Conservation (phyloP, 2,329 filamentous ascomycete species). For the Colletotrichum sansevieriae region DNA sequence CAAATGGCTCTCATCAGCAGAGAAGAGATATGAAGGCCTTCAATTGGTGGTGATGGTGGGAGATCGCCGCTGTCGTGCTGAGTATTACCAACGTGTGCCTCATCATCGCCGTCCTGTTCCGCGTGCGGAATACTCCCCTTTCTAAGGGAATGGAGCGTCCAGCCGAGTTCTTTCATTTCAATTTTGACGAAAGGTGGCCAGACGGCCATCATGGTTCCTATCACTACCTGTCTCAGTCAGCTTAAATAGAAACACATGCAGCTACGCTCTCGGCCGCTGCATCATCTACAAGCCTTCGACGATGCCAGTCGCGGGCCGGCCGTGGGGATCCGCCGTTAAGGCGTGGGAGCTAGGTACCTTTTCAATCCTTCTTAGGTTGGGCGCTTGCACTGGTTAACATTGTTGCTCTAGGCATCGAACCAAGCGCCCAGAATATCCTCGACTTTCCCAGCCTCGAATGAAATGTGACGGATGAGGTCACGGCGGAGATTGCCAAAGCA, state of each 20-base stretch:
- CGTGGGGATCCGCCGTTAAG: too few relatives aligned
- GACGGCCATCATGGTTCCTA: too few relatives aligned
- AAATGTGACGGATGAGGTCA: neutral
- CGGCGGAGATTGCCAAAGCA: too few relatives aligned
- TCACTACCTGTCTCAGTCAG: constrained; percentile 43
- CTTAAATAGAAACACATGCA: too few relatives aligned
- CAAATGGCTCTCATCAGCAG: neutral
- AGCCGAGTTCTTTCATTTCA: constrained; percentile 51
- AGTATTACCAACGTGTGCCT: constrained; percentile 28
- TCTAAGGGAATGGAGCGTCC: constrained; percentile 40
- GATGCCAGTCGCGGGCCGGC: too few relatives aligned
- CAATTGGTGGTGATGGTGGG: constrained; percentile 38
- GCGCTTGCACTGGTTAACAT: constrained; percentile 39
- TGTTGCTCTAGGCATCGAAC: constrained; percentile 41
- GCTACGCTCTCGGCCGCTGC: too few relatives aligned
- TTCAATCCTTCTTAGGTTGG: constrained; percentile 6
- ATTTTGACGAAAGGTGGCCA: constrained; percentile 46
- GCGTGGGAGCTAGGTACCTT: neutral
- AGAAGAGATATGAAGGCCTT: constrained; percentile 1
- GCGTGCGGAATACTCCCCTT: constrained; percentile 9
- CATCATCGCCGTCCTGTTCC: constrained; percentile 28
- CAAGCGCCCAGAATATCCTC: constrained; percentile 42
- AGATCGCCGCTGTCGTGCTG: constrained; percentile 25
- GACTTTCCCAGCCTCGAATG: constrained; percentile 23
- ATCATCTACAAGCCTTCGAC: too few relatives aligned